Base-by-base conservation (phyloP, 495 filamentous ascomycete genomes). In the Neurospora sp. region DNA sequence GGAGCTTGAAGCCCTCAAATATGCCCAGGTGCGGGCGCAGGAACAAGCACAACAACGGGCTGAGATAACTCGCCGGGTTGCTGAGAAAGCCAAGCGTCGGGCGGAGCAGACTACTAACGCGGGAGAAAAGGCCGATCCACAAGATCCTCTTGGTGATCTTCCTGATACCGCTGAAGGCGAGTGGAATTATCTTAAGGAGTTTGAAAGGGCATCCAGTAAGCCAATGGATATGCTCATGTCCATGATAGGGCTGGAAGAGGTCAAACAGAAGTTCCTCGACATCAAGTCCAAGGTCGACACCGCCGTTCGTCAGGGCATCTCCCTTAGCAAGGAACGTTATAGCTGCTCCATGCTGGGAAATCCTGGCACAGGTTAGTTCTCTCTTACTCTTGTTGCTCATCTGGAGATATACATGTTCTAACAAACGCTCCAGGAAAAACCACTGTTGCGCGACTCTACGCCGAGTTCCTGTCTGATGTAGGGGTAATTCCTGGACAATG, bases 381-480 rank as follows among this genome's bases (percentile, higher is more conserved):
- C 66, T 11, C 42, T 66, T 39, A 8, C 66, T 11, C 42, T 66
- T 39, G 9, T 40, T 10, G 2, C 38, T 39, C 36, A 70, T 38
- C 10, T 19, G 31, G 38, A 31, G 45, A 4, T 24, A 9, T 8
- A 39, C n/a, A 15, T 37, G n/a, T 21, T 43, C 66, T 66, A 36
- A 42, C 36, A 70, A 2, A 40, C 38, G 0, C 69, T 3, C n/a
- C 24, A 91, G 90, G 91, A 1, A 96, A 95, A 83, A 95, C 93
- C 0, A 95, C 92, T 0, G 89, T 94, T 17, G 92, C 92, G n/a
- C 85, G 92, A 7, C 79, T 92, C 0, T 96, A 94, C 73, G 92
- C 89, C 7, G 86, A 89, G 59, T 90, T 94, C 72, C 79, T 95
- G 4, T 82, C 87, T 0, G 84, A 89, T 0, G 81, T 93, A 0